Evolutionary conservation across 495 filamentous ascomycete species (phyloP).

Genomic region (Daldinia decipiens): DNA sequence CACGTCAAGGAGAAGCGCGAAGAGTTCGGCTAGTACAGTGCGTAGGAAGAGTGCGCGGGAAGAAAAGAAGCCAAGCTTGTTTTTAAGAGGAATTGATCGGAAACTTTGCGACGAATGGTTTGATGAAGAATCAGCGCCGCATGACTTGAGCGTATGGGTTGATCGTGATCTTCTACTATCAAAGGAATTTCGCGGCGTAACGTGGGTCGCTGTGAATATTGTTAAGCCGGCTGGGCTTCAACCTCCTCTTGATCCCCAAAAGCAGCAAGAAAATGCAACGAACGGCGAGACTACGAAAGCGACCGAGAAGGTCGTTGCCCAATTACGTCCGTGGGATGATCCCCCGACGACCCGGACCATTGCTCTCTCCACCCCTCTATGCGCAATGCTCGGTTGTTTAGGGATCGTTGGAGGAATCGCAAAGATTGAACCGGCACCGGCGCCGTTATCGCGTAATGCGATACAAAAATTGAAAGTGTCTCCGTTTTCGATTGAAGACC

Average conservation of each 20-base stretch:
- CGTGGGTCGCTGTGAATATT: constrained; percentile 78
- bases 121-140: constrained; percentile 65
- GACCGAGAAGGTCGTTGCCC: constrained; percentile 78
- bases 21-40: constrained; percentile 75
- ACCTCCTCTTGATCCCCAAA: constrained; percentile 76
- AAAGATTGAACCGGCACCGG: constrained; percentile 73
- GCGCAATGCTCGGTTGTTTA: constrained; percentile 72
- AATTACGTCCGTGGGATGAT: constrained; percentile 81
- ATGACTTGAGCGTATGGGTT: constrained; percentile 82
- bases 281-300: constrained; percentile 62
- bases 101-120: constrained; percentile 75
- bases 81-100: constrained; percentile 80
- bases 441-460: constrained; percentile 49
- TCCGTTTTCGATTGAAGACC: constrained; percentile 71
- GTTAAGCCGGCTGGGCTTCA: constrained; percentile 83
- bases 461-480: constrained; percentile 73
- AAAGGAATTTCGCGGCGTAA: constrained; percentile 75
- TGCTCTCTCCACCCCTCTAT: constrained; percentile 80
- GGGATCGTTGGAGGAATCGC: constrained; percentile 88
- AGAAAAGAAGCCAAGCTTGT: constrained; percentile 70
- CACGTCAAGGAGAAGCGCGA: constrained; percentile 75
- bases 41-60: constrained; percentile 68
- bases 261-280: constrained; percentile 71
- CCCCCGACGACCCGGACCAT: constrained; percentile 81
- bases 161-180: constrained; percentile 73